Evolutionary conservation across 2,329 filamentous ascomycete genomes (phyloP).

Genomic region (Chrysoporthe austroafricana): DNA sequence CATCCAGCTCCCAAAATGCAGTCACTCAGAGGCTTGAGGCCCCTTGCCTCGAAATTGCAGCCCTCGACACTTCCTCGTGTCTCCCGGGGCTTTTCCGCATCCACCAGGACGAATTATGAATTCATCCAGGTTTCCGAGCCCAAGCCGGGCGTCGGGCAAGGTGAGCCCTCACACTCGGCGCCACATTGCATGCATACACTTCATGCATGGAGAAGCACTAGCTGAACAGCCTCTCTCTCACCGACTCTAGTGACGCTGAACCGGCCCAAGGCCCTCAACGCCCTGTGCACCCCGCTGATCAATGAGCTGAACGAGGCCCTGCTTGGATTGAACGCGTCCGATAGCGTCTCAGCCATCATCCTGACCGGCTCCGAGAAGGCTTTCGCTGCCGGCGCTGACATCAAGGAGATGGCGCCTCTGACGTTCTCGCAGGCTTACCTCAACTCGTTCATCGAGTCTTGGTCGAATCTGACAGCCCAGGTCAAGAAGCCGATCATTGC

Average conservation of each 20-base stretch:
- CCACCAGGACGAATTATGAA: constrained; percentile 63
- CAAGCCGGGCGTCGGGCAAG: constrained; percentile 86
- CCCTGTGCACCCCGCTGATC: constrained; percentile 88
- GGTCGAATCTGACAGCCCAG: constrained; percentile 81
- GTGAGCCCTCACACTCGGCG: constrained; percentile 52
- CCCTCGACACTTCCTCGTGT: constrained; percentile 60
- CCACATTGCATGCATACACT: not conserved
- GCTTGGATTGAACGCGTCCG: constrained; percentile 68
- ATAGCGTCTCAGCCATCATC: constrained; percentile 74
- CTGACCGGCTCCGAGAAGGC: constrained; percentile 88
- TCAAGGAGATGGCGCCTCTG: constrained; percentile 97
- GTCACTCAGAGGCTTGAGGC: constrained; percentile 60
- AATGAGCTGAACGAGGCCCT: constrained; percentile 84
- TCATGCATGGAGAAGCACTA: constrained; percentile 1
- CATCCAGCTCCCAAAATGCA: constrained; percentile 45
- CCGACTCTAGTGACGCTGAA: constrained; percentile 76
- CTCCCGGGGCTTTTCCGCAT: constrained; percentile 56
- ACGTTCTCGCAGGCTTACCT: constrained; percentile 88
- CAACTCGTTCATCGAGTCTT: constrained; percentile 90
- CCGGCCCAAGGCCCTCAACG: constrained; percentile 94
- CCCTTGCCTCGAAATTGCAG: constrained; percentile 64
- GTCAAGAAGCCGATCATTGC: constrained; percentile 95
- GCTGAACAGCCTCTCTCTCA: constrained; percentile 11
- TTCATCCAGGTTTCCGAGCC: constrained; percentile 82
- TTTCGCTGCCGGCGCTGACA: constrained; percentile 95